phyloP scores from a whole-genome alignment of 1,284 basidiomycete species.

The Veloboletus limbatus region DNA sequence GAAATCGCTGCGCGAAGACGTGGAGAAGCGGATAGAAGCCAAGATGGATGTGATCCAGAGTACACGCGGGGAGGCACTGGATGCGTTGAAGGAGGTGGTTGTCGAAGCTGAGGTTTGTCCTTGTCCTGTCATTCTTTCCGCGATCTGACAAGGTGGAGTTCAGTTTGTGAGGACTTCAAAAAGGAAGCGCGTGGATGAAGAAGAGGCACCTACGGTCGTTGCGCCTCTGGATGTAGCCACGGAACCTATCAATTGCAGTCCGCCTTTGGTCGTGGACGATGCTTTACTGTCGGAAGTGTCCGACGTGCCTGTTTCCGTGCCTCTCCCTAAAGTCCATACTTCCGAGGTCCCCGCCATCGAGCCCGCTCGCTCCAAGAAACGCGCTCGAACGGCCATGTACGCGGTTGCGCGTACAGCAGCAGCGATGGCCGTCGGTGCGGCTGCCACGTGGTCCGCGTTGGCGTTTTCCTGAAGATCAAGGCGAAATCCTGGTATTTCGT shows the following conservation, averaged over 20 bases:
- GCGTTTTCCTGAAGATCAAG: constrained; percentile 54
- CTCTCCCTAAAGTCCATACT: neutral
- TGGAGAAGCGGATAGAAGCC: constrained; percentile 32
- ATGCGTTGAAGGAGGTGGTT: constrained; percentile 18
- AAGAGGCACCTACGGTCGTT: constrained; percentile 1
- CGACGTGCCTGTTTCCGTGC: neutral
- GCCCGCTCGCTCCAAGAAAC: constrained; percentile 40
- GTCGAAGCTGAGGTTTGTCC: constrained; percentile 24
- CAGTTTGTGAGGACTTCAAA: constrained; percentile 24
- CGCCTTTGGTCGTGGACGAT: constrained; percentile 1
- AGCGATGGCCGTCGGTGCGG: constrained; percentile 59
- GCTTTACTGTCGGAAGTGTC: constrained; percentile 1
- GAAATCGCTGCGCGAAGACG: constrained; percentile 33
- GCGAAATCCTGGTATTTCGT: too few species aligned
- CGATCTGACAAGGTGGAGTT: constrained; percentile 8
- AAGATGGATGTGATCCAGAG: constrained; percentile 30
- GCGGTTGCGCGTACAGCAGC: constrained; percentile 54
- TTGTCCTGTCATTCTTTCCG: neutral
- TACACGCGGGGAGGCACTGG: constrained; percentile 32
- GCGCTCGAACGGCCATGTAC: constrained; percentile 41
- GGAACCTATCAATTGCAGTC: neutral
- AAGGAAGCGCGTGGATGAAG: constrained; percentile 27
- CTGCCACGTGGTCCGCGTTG: constrained; percentile 65
- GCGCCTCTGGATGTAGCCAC: neutral
- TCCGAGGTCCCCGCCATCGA: neutral